Base-by-base conservation (phyloP, 2,329 filamentous ascomycete species). In the Neospermospora avenae region DNA sequence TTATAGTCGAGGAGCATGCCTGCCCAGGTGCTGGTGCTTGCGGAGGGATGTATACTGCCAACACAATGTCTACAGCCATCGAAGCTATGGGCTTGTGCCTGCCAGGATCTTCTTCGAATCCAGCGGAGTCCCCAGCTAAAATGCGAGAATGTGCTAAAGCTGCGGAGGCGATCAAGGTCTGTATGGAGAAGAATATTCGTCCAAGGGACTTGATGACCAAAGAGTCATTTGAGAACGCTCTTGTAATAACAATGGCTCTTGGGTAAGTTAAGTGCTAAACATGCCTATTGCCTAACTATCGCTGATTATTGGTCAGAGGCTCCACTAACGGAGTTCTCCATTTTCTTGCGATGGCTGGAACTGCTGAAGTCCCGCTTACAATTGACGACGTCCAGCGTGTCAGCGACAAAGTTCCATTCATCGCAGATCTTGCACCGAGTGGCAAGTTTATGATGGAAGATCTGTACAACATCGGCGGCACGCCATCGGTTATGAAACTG, bases 361-460 rank as follows among this genome's bases (percentile, higher is more conserved):
- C 87, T 1, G 87, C 87, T 3, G 83, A 81, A 53, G 82, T 90
- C 0, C 78, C 84, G 16, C 74, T 90, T 7, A 85, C 82, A 0
- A 74, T 90, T 22, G 84, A 88, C 70, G 87, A 90, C 70, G 81
- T 90, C 71, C 87, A 90, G 72, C 78, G 85, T 55, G 85, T 90
- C 37, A 85, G 81, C 68, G 77, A 90, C 72, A 87, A 86, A 68
- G 85, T 89, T 18, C 87, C 87, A 0, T 89, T 89, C 72, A 83
- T 90, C 58, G 87, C 87, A 1, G 84, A 90, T 69, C 78, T 90
- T 7, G 84, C 87, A 0, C 93, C 93, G 0, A 89, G 84, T 37
- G 93, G 93, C 8, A 86, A 87, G 66, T 93, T 92, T 76, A 86
- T 90, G 73, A 95, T 96, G 86, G 90, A 90, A 58, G 92, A 96